A percentile compares a stretch with the other conserved stretches of the same genome.
Evolutionary conservation across 352 stramenopile genomes (phyloP).

Genomic region (Phytopythium litorale): DNA sequence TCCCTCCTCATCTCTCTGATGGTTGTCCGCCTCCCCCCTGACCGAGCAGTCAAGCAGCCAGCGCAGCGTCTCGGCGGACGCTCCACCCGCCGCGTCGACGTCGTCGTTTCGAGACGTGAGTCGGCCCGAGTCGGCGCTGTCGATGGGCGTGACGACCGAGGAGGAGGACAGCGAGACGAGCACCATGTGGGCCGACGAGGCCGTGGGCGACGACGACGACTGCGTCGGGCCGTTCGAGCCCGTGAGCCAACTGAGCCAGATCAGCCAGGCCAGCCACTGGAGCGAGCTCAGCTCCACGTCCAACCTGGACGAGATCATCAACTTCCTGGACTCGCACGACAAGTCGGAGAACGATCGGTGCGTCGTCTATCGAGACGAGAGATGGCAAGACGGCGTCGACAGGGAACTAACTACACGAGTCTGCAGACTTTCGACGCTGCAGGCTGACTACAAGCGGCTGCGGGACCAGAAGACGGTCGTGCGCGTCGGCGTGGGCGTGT

Average conservation of each 20-base stretch:
- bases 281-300: slow-evolving; percentile 81
- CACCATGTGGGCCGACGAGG: slow-evolving; percentile 59
- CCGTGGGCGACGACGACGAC: slow-evolving; percentile 23
- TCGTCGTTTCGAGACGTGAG: slow-evolving; percentile 10
- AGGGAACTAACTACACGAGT: not conserved
- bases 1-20: not conserved
- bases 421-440: slow-evolving; percentile 44
- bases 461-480: slow-evolving; percentile 54
- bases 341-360: slow-evolving; percentile 58
- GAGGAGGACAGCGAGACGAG: slow-evolving; percentile 56
- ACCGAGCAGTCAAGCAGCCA: slow-evolving; percentile 22
- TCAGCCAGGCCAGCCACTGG: slow-evolving; percentile 75
- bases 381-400: too few relatives aligned
- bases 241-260: slow-evolving; percentile 65
- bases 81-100: not conserved
- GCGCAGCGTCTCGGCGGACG: not conserved
- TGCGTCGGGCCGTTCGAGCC: slow-evolving; percentile 27
- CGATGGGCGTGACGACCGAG: slow-evolving; percentile 42
- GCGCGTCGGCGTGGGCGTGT: slow-evolving; percentile 71
- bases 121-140: slow-evolving; percentile 17
- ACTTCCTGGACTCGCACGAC: slow-evolving; percentile 79
- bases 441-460: slow-evolving; percentile 61
- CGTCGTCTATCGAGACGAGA: not conserved
- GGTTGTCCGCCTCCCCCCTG: not conserved
- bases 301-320: slow-evolving; percentile 85